Conservation (phyloP, 2,329 filamentous ascomycete species). For the Neurospora crassa region DNA sequence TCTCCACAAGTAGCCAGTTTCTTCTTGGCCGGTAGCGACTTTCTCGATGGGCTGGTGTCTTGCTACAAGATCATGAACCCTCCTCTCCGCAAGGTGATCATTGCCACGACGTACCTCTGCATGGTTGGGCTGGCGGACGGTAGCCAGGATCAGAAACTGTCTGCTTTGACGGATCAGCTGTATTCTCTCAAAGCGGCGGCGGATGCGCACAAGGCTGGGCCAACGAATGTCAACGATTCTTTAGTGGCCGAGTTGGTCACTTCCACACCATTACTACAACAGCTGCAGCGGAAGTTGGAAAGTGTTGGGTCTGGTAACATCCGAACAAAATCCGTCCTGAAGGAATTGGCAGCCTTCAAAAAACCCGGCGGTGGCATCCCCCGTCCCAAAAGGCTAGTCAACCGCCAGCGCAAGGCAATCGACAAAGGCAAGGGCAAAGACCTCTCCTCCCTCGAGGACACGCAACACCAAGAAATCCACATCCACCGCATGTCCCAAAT, state of each 20-base stretch:
- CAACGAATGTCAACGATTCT: constrained; percentile 52
- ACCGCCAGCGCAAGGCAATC: constrained; percentile 36
- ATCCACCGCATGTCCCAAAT: constrained; percentile 77
- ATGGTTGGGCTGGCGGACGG: constrained; percentile 61
- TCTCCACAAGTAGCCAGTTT: constrained; percentile 49
- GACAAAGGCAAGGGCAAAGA: constrained; percentile 66
- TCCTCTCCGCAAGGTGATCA: constrained; percentile 54
- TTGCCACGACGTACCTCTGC: constrained; percentile 67
- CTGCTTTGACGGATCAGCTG: constrained; percentile 71
- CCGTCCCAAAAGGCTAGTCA: constrained; percentile 38
- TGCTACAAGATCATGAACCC: constrained; percentile 58
- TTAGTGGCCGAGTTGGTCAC: constrained; percentile 77
- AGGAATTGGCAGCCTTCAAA: constrained; percentile 49
- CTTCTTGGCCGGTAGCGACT: constrained; percentile 79
- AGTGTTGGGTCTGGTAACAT: constrained; percentile 38
- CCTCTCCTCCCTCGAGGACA: constrained; percentile 25
- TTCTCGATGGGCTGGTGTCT: constrained; percentile 63
- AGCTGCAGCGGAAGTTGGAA: constrained; percentile 46
- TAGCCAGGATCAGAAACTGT: constrained; percentile 44
- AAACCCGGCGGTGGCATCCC: constrained; percentile 41
- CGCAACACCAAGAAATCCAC: constrained; percentile 46
- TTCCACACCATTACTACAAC: constrained; percentile 63
- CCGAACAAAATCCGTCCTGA: constrained; percentile 51
- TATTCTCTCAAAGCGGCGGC: constrained; percentile 69
- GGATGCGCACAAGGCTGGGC: constrained; percentile 49